Evolutionary conservation across 169 alveolate genomes (phyloP).

Genomic region (Cryptosporidium muris): DNA sequence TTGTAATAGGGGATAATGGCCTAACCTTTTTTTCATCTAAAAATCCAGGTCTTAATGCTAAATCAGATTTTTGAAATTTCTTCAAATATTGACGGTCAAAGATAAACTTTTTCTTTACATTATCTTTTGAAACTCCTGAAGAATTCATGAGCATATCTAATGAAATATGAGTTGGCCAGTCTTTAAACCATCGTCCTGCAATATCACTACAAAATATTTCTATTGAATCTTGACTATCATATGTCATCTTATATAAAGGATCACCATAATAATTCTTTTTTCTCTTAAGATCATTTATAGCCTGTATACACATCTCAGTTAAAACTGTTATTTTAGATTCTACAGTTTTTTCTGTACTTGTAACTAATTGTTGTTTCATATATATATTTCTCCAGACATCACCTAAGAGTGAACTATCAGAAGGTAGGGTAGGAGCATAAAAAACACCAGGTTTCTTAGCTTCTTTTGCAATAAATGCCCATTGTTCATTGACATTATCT

Average conservation of each 20-base stretch:
- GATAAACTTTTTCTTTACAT: not conserved
- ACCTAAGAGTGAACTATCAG: conserved; percentile 54
- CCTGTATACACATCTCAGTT: conserved; percentile 34
- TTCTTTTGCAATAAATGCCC: conserved; percentile 50
- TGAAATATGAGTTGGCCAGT: conserved; percentile 56
- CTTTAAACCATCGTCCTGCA: conserved; percentile 49
- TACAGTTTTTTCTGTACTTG: conserved; percentile 33
- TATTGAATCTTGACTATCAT: conserved; percentile 34
- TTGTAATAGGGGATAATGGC: conserved; percentile 9
- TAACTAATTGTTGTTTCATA: conserved; percentile 26
- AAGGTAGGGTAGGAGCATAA: conserved; percentile 52
- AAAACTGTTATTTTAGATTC: conserved; percentile 34
- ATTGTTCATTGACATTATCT: conserved; percentile 58
- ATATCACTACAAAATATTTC: conserved; percentile 31
- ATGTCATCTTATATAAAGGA: conserved; percentile 22
- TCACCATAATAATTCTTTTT: conserved; percentile 53
- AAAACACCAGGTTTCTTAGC: conserved; percentile 52
- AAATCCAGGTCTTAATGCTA: conserved; percentile 32
- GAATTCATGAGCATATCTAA: conserved; percentile 20
- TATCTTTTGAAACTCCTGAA: not conserved
- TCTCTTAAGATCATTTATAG: conserved; percentile 1
- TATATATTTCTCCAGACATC: conserved; percentile 47
- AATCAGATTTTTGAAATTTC: not conserved
- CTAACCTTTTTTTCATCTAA: not conserved
- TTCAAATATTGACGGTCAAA: conserved; percentile 46